Evolutionary conservation across 148 eudicot species (phyloP).

Genomic region (Agrostemma githago): DNA sequence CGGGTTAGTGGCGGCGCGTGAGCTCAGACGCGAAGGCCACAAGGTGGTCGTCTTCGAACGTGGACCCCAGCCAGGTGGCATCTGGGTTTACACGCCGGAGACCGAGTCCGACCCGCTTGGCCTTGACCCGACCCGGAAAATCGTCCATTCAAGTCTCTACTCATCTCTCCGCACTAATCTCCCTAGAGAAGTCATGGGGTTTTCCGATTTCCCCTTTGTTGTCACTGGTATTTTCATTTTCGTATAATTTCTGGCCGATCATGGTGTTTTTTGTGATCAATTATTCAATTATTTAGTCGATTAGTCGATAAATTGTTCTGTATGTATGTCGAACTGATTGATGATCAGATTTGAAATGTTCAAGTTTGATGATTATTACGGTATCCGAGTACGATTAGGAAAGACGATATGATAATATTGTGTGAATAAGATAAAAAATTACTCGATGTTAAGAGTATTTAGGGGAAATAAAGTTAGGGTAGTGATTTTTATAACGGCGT

Average conservation of each 20-base stretch:
- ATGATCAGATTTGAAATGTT: not conserved
- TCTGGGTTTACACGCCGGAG: constrained; percentile 60
- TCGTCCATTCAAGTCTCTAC: constrained; percentile 71
- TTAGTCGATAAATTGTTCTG: no score
- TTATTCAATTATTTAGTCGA: no score
- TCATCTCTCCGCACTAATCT: constrained; percentile 75
- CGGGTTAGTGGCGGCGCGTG: constrained; percentile 74
- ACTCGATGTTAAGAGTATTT: no score
- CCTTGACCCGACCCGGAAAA: constrained; percentile 40
- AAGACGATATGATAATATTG: no score
- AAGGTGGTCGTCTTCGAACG: constrained; percentile 66
- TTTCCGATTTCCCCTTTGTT: constrained; percentile 66
- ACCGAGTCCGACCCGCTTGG: constrained; percentile 74
- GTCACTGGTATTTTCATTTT: constrained; percentile 21
- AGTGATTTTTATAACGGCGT: no score
- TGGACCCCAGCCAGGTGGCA: constrained; percentile 53
- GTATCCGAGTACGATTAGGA: no score
- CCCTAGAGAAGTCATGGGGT: constrained; percentile 82
- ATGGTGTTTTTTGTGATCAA: no score
- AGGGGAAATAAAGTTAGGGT: no score
- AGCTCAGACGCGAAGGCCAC: constrained; percentile 75
- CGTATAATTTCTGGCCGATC: no score
- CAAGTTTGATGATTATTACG: not conserved
- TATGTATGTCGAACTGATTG: not conserved
- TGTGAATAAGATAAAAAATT: no score